Conservation (phyloP, 768 basidiomycete genomes). For the Fomitopsis serialis region DNA sequence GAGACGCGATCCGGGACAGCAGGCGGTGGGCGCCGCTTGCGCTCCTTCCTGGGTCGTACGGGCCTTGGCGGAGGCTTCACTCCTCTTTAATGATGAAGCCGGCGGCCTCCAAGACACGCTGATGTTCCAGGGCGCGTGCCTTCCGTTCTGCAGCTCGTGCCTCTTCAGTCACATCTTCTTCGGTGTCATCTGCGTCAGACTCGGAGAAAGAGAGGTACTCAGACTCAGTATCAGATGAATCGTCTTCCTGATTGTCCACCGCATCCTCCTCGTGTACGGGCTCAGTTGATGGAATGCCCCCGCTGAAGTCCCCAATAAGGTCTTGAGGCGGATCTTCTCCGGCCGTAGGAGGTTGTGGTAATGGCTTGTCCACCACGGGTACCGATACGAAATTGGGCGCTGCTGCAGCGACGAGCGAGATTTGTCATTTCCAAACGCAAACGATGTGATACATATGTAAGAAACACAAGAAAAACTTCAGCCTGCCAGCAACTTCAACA, state of each 20-base stretch:
- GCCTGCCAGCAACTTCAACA: slow-evolving; percentile 67
- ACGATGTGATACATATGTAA: slow-evolving; percentile 24
- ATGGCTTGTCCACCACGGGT: background rate
- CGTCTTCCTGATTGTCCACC: slow-evolving; percentile 19
- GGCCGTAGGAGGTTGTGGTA: background rate
- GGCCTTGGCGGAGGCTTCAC: slow-evolving; percentile 43
- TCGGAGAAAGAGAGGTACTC: slow-evolving; percentile 40
- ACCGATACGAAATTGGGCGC: background rate
- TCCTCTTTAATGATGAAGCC: slow-evolving; percentile 75
- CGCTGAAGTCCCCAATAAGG: background rate
- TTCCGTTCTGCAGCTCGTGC: slow-evolving; percentile 47
- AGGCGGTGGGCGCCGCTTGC: slow-evolving; percentile 45
- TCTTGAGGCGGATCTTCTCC: background rate
- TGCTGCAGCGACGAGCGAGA: slow-evolving; percentile 5
- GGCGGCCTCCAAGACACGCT: slow-evolving; percentile 82
- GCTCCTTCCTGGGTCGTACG: slow-evolving; percentile 24
- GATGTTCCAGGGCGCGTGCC: slow-evolving; percentile 69
- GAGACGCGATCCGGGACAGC: slow-evolving; percentile 36
- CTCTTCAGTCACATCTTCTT: slow-evolving; percentile 29
- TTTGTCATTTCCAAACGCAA: slow-evolving; percentile 16
- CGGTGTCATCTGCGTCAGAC: slow-evolving; percentile 34
- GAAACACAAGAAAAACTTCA: slow-evolving; percentile 68
- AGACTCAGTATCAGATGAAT: slow-evolving; percentile 30
- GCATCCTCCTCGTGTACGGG: slow-evolving; percentile 19
- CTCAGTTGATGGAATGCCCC: background rate